phyloP scores from a whole-genome alignment of 805 yeast species.

The Suhomyces sp. region DNA sequence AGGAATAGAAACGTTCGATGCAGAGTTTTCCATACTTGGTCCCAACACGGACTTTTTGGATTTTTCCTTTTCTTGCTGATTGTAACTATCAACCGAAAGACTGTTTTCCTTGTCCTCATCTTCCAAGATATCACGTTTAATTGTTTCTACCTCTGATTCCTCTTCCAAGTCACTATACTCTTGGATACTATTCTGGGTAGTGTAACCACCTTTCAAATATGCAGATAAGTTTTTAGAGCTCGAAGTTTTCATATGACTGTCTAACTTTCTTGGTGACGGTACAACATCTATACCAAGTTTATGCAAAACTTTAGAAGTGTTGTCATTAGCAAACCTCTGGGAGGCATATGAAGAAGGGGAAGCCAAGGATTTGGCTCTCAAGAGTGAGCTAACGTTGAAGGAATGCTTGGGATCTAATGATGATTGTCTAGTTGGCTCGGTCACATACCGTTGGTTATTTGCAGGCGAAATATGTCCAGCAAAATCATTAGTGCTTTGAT shows the following conservation, averaged over 20 bases:
- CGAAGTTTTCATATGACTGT: conserved; percentile 33
- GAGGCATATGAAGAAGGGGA: conserved; percentile 25
- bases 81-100: conserved; percentile 15
- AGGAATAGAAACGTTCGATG: too few relatives aligned
- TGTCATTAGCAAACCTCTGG: conserved; percentile 18
- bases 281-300: conserved; percentile 36
- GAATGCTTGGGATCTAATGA: conserved; percentile 39
- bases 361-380: conserved; percentile 38
- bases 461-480: conserved; percentile 10
- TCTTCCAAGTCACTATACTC: conserved; percentile 1
- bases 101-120: conserved; percentile 14
- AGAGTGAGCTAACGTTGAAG: conserved; percentile 24
- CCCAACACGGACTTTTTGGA: conserved; percentile 1
- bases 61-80: conserved; percentile 13
- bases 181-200: not conserved
- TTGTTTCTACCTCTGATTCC: conserved; percentile 1
- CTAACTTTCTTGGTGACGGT: conserved; percentile 14
- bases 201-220: conserved; percentile 8
- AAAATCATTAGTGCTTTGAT: conserved; percentile 19
- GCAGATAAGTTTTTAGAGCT: conserved; percentile 33
- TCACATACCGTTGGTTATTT: conserved; percentile 16
- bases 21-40: too few relatives aligned
- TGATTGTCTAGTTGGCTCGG: conserved; percentile 23
- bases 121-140: too few relatives aligned
- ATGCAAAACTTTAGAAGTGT: conserved; percentile 34